These are phyloP conservation scores for Penicillium sp. DNA, from an alignment of 2,329 filamentous ascomycete species.

Conservation along the genomic window DNA sequence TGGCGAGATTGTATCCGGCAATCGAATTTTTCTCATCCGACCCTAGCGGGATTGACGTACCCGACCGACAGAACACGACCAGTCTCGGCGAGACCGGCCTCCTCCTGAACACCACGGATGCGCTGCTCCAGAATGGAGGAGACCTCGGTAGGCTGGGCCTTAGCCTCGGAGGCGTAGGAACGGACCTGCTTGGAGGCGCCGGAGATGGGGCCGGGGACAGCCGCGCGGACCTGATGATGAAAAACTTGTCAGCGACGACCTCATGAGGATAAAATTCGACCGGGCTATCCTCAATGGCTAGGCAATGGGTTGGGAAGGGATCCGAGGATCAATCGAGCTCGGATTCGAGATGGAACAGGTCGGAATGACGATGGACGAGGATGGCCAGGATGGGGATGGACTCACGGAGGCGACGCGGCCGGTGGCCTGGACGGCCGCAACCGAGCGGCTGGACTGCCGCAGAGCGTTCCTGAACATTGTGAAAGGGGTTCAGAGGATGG, in stretches of 20 bases:
- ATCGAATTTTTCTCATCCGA: conserved; percentile 29
- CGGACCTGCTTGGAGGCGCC: conserved; percentile 67
- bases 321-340: conserved; percentile 30
- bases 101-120: conserved; percentile 97
- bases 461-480: conserved; percentile 98
- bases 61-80: conserved; percentile 97
- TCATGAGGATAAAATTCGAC: conserved; percentile 35
- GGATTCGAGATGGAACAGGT: conserved; percentile 31
- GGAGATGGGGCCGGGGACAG: conserved; percentile 71
- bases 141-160: conserved; percentile 95
- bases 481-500: conserved; percentile 41
- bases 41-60: conserved; percentile 57
- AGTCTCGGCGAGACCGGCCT: conserved; percentile 93
- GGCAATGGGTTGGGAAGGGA: conserved; percentile 20
- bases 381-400: conserved; percentile 51
- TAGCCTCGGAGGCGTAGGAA: conserved; percentile 86
- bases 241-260: conserved; percentile 48
- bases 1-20: conserved; percentile 25
- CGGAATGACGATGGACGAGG: conserved; percentile 31
- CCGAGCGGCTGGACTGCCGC: conserved; percentile 91
- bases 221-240: conserved; percentile 69
- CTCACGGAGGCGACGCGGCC: conserved; percentile 93
- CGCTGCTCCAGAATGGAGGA: conserved; percentile 99
- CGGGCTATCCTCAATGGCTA: conserved; percentile 19
- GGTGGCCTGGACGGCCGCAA: conserved; percentile 86